Percentiles rank a stretch among this genome's conserved stretches.
phyloP scores from a whole-genome alignment of 2,329 filamentous ascomycete genomes.

The Monilinia fructicola region DNA sequence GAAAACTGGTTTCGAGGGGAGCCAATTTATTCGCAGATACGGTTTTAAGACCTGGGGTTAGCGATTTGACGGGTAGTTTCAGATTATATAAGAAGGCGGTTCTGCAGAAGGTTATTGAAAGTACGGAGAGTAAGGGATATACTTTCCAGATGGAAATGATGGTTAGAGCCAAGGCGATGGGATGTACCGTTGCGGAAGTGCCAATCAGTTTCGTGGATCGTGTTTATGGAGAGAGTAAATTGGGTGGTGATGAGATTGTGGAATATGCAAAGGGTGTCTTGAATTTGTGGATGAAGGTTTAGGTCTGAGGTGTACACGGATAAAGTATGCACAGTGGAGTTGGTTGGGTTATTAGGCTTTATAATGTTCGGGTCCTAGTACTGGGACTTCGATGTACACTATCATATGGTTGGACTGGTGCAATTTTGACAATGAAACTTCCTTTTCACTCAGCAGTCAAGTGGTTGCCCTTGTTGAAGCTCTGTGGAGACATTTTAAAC shows the following conservation, averaged over 20 bases:
- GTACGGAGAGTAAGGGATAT: constrained; percentile 94
- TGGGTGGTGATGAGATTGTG: constrained; percentile 92
- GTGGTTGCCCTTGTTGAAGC: not conserved
- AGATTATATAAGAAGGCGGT: constrained; percentile 90
- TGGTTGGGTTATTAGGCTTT: constrained; percentile 10
- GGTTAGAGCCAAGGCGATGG: constrained; percentile 94
- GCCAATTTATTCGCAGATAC: constrained; percentile 97
- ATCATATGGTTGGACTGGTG: constrained; percentile 21
- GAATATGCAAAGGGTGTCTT: constrained; percentile 90
- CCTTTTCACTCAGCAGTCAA: constrained; percentile 18
- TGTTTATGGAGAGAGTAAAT: constrained; percentile 91
- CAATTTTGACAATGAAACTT: constrained; percentile 17
- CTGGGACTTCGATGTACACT: constrained; percentile 13
- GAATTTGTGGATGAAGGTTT: constrained; percentile 76
- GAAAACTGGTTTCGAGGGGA: constrained; percentile 78
- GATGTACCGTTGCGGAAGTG: constrained; percentile 89
- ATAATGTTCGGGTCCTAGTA: constrained; percentile 14
- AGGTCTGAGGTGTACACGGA: constrained; percentile 26
- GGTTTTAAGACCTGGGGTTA: constrained; percentile 87
- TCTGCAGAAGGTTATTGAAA: constrained; percentile 83
- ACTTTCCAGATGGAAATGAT: constrained; percentile 99
- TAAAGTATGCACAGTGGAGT: constrained; percentile 19
- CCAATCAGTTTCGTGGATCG: constrained; percentile 96
- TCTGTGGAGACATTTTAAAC: not conserved
- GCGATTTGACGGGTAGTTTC: constrained; percentile 93